Percentiles rank a stretch among this genome's conserved stretches.
Conservation (phyloP, 2,329 filamentous ascomycete species). For the Cylindrodendrum hubeiense region DNA sequence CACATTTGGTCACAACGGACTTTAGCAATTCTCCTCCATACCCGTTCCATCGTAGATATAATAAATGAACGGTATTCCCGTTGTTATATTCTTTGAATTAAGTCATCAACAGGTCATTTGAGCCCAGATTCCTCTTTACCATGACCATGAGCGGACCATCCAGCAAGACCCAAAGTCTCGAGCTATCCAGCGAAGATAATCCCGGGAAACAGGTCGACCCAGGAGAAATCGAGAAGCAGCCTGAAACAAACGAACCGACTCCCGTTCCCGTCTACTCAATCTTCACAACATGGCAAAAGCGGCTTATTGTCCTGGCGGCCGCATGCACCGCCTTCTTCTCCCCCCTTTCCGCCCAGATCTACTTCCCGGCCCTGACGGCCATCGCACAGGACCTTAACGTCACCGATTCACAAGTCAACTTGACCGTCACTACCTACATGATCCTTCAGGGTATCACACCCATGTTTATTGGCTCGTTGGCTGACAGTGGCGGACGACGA, state of each 20-base stretch:
- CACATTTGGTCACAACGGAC: neutral
- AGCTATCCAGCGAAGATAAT: neutral
- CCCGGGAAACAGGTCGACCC: neutral
- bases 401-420: conserved; percentile 56
- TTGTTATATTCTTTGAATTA: neutral
- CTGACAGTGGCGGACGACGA: conserved; percentile 66
- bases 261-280: conserved; percentile 50
- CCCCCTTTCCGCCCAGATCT: conserved; percentile 63
- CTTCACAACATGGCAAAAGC: conserved; percentile 56
- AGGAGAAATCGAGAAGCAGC: conserved; percentile 31
- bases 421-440: conserved; percentile 68
- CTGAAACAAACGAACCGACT: conserved; percentile 1
- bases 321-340: conserved; percentile 58
- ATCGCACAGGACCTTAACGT: conserved; percentile 63
- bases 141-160: conserved; percentile 11
- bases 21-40: neutral
- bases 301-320: conserved; percentile 54
- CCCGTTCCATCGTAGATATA: conserved; percentile 1
- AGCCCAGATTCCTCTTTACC: neutral
- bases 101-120: neutral
- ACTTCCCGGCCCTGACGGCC: conserved; percentile 64
- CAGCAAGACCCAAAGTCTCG: neutral
- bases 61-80: neutral
- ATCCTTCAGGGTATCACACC: conserved; percentile 72
- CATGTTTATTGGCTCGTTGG: conserved; percentile 67